Base-by-base conservation (phyloP, 2,329 filamentous ascomycete species). In the Diplodia sapinea region DNA sequence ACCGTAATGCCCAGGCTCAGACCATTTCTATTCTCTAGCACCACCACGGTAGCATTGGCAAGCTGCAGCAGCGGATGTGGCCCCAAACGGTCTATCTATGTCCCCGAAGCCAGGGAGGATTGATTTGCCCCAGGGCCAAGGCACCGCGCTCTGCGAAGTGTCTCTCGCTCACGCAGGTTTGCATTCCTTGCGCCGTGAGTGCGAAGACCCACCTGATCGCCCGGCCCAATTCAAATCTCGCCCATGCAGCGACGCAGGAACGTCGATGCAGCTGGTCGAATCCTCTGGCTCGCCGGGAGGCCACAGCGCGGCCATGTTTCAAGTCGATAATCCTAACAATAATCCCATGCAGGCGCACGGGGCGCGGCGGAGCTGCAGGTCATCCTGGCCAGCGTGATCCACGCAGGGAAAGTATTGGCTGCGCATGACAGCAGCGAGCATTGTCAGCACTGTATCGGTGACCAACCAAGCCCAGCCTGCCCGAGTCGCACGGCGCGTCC, bases 31-130 rank as follows among this genome's bases (percentile, higher is more conserved):
- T 77, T 75, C 73, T 77, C 76, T 77, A 79, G 77, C 77, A 79
- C 77, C 66, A 68, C 66, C 75, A 79, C 75, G 76, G 78, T 81
- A 78, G 78, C 77, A 80, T 79, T 80, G 79, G 79, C 74, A 78
- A 78, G 79, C 79, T 82, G 80, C 80, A 82, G 79, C 74, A 77
- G 77, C 78, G 76, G 78, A 71, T 76, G 75, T 77, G 76, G 75
- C 79, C 78, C 72, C 77, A 81, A 77, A 70, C 71, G 75, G 79
- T 70, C 71, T 73, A 72, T 77, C 73, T 79, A 80, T 77, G 77
- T 78, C 76, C 76, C 77, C 77, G 76, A 78, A 70, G 77, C 72
- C 74, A 79, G 76, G 75, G 76, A 78, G 74, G 72, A 70, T 70
- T 71, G 73, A 73, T 76, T 72, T 77, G 75, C 75, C 70, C 75